These are phyloP conservation scores for Lactarius hengduanensis DNA, from an alignment of 768 basidiomycete genomes.

Conservation along the genomic window DNA sequence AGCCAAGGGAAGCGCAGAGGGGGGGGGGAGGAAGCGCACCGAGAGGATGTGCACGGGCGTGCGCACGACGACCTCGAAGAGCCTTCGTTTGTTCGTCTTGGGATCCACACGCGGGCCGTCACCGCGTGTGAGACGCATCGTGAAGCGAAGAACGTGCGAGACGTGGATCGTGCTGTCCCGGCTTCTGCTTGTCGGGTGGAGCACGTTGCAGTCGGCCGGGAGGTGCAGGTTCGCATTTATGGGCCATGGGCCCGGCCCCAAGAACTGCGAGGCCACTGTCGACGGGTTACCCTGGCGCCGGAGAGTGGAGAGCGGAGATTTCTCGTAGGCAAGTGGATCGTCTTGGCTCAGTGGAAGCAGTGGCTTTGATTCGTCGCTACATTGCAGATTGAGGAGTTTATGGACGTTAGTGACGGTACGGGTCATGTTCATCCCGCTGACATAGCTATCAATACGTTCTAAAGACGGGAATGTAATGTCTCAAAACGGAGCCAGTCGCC, in stretches of 20 bases:
- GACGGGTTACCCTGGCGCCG: slow-evolving; percentile 50
- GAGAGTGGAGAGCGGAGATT: slow-evolving; percentile 64
- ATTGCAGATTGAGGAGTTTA: slow-evolving; percentile 60
- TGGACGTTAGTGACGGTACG: slow-evolving; percentile 66
- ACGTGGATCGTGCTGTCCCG: slow-evolving; percentile 71
- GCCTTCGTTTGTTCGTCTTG: slow-evolving; percentile 69
- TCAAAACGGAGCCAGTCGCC: background rate
- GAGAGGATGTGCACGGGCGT: slow-evolving; percentile 86
- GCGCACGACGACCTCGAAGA: slow-evolving; percentile 86
- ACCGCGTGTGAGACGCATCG: slow-evolving; percentile 79
- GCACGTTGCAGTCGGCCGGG: slow-evolving; percentile 54
- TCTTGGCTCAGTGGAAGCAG: slow-evolving; percentile 81
- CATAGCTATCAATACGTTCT: slow-evolving; percentile 85
- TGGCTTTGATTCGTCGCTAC: slow-evolving; percentile 52
- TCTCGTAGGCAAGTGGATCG: slow-evolving; percentile 55
- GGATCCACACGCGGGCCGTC: slow-evolving; percentile 63
- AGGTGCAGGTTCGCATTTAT: slow-evolving; percentile 68
- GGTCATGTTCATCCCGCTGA: slow-evolving; percentile 60
- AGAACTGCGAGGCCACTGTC: slow-evolving; percentile 55
- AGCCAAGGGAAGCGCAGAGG: background rate
- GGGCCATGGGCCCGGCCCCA: slow-evolving; percentile 87
- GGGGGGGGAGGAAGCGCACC: slow-evolving; percentile 44
- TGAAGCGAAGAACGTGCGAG: slow-evolving; percentile 74
- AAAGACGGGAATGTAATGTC: slow-evolving; percentile 17
- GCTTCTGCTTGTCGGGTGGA: slow-evolving; percentile 83